phyloP scores from a whole-genome alignment of 2,329 filamentous ascomycete species.

The Aspergillus neotritici region DNA sequence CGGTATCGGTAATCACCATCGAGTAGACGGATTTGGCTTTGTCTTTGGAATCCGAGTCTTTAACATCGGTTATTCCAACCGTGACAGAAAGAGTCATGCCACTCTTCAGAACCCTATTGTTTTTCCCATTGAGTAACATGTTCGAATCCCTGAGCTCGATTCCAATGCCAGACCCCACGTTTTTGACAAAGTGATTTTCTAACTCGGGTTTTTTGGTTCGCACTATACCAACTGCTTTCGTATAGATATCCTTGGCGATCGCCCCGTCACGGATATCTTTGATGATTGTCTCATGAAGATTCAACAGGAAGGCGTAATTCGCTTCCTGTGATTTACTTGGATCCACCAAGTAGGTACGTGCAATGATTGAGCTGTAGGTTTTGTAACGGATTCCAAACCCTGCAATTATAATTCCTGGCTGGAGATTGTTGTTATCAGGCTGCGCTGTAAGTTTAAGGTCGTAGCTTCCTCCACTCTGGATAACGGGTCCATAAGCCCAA shows the following conservation, averaged over 20 bases:
- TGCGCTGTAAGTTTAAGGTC: constrained; percentile 77
- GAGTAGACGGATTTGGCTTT: constrained; percentile 87
- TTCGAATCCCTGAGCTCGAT: constrained; percentile 84
- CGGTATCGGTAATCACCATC: constrained; percentile 84
- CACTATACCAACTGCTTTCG: constrained; percentile 73
- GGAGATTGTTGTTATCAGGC: constrained; percentile 74
- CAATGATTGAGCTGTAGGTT: constrained; percentile 88
- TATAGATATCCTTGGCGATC: constrained; percentile 82
- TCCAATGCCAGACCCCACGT: constrained; percentile 84
- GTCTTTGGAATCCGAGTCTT: constrained; percentile 80
- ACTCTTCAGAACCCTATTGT: constrained; percentile 74
- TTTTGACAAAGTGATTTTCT: constrained; percentile 91
- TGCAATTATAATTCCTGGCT: constrained; percentile 89
- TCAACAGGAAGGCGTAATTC: constrained; percentile 83
- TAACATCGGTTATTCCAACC: constrained; percentile 82
- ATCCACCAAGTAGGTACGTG: constrained; percentile 90
- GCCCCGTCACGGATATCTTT: constrained; percentile 87
- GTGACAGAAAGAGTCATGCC: constrained; percentile 95
- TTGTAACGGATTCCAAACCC: constrained; percentile 91
- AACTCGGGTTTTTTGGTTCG: constrained; percentile 90
- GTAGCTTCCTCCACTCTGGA: constrained; percentile 94
- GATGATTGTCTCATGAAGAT: constrained; percentile 81
- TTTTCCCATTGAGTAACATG: constrained; percentile 82
- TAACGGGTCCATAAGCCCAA: constrained; percentile 84
- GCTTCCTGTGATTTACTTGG: constrained; percentile 93